Base-by-base conservation (phyloP, 176 grass and related monocot genomes). In the Puccinellia tenuiflora region DNA sequence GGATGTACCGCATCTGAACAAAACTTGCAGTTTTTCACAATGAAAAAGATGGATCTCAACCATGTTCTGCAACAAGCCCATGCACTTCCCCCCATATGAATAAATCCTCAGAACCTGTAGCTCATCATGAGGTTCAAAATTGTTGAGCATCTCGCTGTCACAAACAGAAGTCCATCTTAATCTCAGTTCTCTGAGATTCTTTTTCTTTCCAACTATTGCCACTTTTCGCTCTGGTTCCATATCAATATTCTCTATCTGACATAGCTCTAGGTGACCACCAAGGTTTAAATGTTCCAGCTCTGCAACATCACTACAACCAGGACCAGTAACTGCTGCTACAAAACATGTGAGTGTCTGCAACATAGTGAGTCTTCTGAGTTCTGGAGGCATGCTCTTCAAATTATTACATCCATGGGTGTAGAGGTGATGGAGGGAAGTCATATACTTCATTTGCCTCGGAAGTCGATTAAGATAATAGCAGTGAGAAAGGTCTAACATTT, bases 401-500 rank as follows among this genome's bases (percentile, higher is more conserved):
- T 0, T 0, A 0, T 0, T 0, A 21, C 76, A 63, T 6, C 38
- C 55, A 45, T 78, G 38, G 21, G 25, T 79, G 56, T 63, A 63
- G 56, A 79, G 76, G 25, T 63, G 25, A 8, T 25, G 5, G 24
- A 79, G 76, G 7, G 56, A 1, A 63, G 5, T 30, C 76, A 63
- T 45, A 13, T 62, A 79, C 25, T 79, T 79, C 38, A 63, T 63
- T 46, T 63, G 38, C n/a, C 17, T 63, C 1, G 76, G 76, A 46
- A 79, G 56, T 46, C 9, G 39, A 5, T 5, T 0, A 5, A 63
- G 76, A 2, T 0, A 0, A 0, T 0, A 0, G 0, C 61, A 80
- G 3, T 1, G 0, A 9, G 78, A 68, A 31, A 63, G 37, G 17
- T 79, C 20, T 10, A 79, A 15, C 0, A 28, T 8, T 79, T 63